Conservation (phyloP, 2,329 filamentous ascomycete genomes). For the Rhytidhysteron rufulum region DNA sequence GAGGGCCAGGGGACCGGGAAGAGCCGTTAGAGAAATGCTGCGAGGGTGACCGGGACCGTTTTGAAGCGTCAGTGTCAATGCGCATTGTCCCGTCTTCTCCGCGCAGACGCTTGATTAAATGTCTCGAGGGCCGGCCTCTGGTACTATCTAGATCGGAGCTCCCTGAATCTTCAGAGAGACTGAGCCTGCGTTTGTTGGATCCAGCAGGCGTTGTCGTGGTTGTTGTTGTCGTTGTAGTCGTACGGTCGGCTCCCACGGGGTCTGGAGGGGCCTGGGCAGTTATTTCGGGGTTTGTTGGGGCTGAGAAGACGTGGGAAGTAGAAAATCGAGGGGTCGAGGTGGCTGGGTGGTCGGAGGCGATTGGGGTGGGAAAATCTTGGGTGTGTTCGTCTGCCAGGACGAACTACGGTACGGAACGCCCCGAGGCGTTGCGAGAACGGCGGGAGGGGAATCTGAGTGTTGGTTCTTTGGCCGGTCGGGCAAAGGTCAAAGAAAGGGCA, state of each 20-base stretch:
- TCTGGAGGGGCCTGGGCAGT: conserved; percentile 12
- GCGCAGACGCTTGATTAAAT: conserved; percentile 42
- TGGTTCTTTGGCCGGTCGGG: not conserved
- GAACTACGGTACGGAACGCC: conserved; percentile 39
- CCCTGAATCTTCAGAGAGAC: conserved; percentile 23
- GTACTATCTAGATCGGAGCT: conserved; percentile 13
- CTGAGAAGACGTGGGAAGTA: conserved; percentile 38
- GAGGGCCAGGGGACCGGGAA: conserved; percentile 29
- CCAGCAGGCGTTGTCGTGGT: conserved; percentile 11
- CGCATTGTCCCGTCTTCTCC: conserved; percentile 39
- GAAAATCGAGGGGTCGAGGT: conserved; percentile 51
- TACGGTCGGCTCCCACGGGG: too few relatives aligned
- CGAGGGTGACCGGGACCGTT: conserved; percentile 33
- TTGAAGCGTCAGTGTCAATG: conserved; percentile 40
- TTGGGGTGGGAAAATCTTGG: conserved; percentile 55
- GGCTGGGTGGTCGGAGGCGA: conserved; percentile 65
- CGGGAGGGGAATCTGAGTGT: not conserved
- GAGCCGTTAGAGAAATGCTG: conserved; percentile 37
- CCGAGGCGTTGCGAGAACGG: conserved; percentile 24
- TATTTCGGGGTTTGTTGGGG: conserved; percentile 23
- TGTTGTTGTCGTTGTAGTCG: too few relatives aligned
- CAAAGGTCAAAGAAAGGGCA: conserved; percentile 3
- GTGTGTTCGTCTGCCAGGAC: conserved; percentile 71
- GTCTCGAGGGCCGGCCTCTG: conserved; percentile 31
- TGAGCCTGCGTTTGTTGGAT: conserved; percentile 30